Percentiles rank a stretch among this genome's conserved stretches.
Conservation (phyloP, 73 alveolate genomes). For the Symbiodinium natans region DNA sequence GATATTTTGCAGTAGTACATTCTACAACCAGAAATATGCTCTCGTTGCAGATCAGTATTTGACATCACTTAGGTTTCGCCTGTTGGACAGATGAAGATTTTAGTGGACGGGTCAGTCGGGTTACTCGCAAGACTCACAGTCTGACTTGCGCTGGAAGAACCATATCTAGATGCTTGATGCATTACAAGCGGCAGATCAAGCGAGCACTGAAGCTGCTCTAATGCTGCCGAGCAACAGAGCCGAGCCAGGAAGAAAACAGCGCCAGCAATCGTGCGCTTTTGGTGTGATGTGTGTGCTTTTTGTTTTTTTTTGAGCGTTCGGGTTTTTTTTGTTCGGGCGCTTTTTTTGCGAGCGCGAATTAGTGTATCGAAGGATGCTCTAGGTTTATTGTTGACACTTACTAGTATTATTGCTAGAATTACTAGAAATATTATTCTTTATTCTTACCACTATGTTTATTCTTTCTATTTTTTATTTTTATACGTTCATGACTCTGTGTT, state of each 20-base stretch:
- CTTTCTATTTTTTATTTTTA: too few species aligned
- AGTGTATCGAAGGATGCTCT: not conserved
- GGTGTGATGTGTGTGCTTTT: not conserved
- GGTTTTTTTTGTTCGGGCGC: not conserved
- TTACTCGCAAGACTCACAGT: not conserved
- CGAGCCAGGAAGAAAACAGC: not conserved
- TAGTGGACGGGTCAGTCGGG: not conserved
- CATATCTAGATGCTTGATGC: slow-evolving; percentile 12
- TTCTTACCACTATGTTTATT: too few species aligned
- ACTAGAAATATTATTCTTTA: too few species aligned
- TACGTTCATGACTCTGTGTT: too few species aligned
- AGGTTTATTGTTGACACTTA: too few species aligned
- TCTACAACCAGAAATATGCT: not conserved
- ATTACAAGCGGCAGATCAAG: not conserved
- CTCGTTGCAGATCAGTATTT: not conserved
- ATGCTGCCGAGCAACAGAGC: not conserved
- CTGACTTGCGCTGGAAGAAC: not conserved
- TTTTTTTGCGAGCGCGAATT: not conserved
- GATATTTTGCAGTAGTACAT: too few species aligned
- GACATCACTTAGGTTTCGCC: not conserved
- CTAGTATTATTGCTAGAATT: too few species aligned
- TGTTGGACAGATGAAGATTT: slow-evolving; percentile 49
- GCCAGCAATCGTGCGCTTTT: not conserved
- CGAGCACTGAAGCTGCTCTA: not conserved
- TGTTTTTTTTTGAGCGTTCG: not conserved